Conservation (phyloP, 2,329 filamentous ascomycete genomes). For the Dryadomyces sulphureus region DNA sequence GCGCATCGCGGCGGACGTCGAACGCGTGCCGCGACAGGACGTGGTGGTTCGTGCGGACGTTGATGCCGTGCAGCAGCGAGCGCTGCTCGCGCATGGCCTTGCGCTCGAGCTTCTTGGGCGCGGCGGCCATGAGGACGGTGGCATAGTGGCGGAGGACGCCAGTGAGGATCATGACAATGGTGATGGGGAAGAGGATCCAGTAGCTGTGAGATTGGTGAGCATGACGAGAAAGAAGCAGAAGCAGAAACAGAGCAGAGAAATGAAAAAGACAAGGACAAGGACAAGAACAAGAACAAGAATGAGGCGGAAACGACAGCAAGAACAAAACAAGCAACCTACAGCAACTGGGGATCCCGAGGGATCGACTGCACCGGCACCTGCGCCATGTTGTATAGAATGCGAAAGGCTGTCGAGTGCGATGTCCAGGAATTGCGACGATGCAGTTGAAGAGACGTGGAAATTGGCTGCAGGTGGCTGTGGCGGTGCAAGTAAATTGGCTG, state of each 20-base stretch:
- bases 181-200: slow-evolving; percentile 97
- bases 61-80: slow-evolving; percentile 68
- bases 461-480: no score
- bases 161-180: slow-evolving; percentile 93
- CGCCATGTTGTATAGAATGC: slow-evolving; percentile 67
- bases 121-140: slow-evolving; percentile 71
- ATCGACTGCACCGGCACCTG: slow-evolving; percentile 85
- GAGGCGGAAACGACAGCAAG: not conserved
- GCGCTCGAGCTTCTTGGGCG: slow-evolving; percentile 69
- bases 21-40: slow-evolving; percentile 69
- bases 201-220: slow-evolving; percentile 47
- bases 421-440: no score
- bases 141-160: slow-evolving; percentile 94
- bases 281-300: not conserved
- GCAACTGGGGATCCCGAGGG: slow-evolving; percentile 93
- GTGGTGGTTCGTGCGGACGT: slow-evolving; percentile 69
- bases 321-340: slow-evolving; percentile 44
- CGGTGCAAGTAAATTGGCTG: no score
- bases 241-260: not conserved
- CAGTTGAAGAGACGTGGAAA: no score
- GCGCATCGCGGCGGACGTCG: slow-evolving; percentile 61
- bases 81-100: slow-evolving; percentile 74
- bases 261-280: not conserved
- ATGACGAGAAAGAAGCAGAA: not conserved
- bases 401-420: no score